phyloP scores from a whole-genome alignment of 2,329 filamentous ascomycete genomes.

The Aspergillus felis region DNA sequence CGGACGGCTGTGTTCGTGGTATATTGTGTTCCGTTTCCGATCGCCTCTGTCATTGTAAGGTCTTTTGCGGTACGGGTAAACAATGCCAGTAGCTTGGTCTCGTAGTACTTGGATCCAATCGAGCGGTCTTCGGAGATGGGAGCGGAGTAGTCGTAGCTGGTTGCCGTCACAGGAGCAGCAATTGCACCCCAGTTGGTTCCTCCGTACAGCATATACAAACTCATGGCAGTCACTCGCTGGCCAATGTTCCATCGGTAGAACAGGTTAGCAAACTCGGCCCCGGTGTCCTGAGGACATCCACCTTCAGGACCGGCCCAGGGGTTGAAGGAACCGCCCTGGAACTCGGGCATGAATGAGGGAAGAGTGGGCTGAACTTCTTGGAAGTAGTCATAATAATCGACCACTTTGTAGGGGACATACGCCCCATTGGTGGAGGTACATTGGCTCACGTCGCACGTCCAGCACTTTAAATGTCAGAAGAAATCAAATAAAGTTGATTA shows the following conservation, averaged over 20 bases:
- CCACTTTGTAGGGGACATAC: conserved; percentile 52
- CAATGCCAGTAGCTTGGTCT: conserved; percentile 59
- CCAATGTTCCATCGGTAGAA: conserved; percentile 62
- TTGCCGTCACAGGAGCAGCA: conserved; percentile 55
- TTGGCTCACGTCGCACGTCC: conserved; percentile 60
- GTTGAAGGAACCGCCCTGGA: conserved; percentile 59
- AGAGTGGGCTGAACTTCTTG: conserved; percentile 38
- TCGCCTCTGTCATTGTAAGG: conserved; percentile 52
- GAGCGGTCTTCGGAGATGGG: conserved; percentile 57
- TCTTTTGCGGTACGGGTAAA: conserved; percentile 58
- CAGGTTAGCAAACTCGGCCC: conserved; percentile 58
- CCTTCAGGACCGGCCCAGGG: conserved; percentile 59
- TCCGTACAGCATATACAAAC: conserved; percentile 62
- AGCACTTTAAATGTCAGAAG: conserved; percentile 55
- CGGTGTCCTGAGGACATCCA: conserved; percentile 52
- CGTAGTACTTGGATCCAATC: conserved; percentile 58
- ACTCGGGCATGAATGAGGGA: conserved; percentile 56
- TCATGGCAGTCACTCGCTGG: conserved; percentile 57
- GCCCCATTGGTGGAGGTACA: conserved; percentile 59
- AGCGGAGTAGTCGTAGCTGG: conserved; percentile 62
- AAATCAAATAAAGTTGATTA: neutral
- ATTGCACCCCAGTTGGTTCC: conserved; percentile 62
- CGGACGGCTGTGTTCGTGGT: conserved; percentile 51
- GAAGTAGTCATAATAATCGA: conserved; percentile 48
- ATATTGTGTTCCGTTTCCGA: conserved; percentile 47